phyloP scores from a whole-genome alignment of 306 rosid genomes.

The Aeschynomene evenia region DNA sequence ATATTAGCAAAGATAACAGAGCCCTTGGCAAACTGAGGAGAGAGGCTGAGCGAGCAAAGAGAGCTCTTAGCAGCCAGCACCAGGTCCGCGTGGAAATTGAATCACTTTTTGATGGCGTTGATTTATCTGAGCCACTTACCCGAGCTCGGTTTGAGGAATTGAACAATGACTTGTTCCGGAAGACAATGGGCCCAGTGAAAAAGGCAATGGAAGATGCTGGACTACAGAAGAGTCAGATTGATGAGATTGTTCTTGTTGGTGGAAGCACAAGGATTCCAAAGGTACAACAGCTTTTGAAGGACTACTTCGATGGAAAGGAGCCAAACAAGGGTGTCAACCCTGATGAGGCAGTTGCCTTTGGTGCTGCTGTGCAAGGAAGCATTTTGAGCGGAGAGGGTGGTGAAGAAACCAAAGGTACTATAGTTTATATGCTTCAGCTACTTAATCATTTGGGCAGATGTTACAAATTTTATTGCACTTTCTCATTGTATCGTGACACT shows the following conservation, averaged over 20 bases:
- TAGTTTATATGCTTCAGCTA: background rate
- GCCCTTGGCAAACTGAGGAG: slow-evolving; percentile 97
- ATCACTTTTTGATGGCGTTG: slow-evolving; percentile 87
- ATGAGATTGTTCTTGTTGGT: slow-evolving; percentile 95
- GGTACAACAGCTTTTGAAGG: slow-evolving; percentile 93
- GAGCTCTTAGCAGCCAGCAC: slow-evolving; percentile 99
- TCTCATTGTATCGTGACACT: background rate
- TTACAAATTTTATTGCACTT: background rate
- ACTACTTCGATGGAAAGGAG: slow-evolving; percentile 92
- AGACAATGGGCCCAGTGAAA: slow-evolving; percentile 99
- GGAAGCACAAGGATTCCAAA: slow-evolving; percentile 99
- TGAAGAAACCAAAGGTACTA: slow-evolving; percentile 88
- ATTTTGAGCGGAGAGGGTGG: slow-evolving; percentile 99
- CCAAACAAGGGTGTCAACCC: slow-evolving; percentile 99
- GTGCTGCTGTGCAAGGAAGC: slow-evolving; percentile 98
- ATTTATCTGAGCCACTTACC: slow-evolving; percentile 90
- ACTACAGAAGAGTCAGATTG: slow-evolving; percentile 82
- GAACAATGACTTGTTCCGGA: slow-evolving; percentile 95
- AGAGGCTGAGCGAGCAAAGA: slow-evolving; percentile 95
- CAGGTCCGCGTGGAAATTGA: slow-evolving; percentile 98
- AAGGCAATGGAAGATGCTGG: slow-evolving; percentile 99
- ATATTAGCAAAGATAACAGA: slow-evolving; percentile 97
- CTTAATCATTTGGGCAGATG: background rate
- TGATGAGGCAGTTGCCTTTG: slow-evolving; percentile 97
- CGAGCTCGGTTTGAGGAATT: slow-evolving; percentile 95